Conservation (phyloP, 306 rosid genomes). For the Crotalaria pallida region DNA sequence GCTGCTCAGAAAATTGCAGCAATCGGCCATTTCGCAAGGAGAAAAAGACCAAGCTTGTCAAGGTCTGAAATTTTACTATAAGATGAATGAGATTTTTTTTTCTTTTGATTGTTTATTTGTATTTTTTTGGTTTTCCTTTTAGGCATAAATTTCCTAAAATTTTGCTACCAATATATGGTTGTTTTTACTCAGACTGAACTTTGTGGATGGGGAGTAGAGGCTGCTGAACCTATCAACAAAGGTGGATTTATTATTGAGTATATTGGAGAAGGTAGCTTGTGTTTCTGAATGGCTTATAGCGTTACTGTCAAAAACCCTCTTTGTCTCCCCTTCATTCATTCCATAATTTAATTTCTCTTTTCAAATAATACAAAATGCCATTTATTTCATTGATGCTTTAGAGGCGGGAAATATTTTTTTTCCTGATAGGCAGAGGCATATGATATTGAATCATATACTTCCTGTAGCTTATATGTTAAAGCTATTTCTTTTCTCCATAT, state of each 20-base stretch:
- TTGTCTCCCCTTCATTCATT: not conserved
- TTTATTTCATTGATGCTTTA: not conserved
- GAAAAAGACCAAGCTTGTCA: conserved; percentile 66
- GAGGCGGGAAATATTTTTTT: too few species aligned
- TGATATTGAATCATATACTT: not conserved
- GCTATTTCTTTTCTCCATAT: not conserved
- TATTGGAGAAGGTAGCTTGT: conserved; percentile 79
- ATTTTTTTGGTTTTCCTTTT: not conserved
- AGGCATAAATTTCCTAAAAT: not conserved
- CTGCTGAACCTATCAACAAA: conserved; percentile 58
- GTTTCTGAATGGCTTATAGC: not conserved
- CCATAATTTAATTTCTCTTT: not conserved
- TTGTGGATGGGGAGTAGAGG: conserved; percentile 99
- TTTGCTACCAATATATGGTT: not conserved
- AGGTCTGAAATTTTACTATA: conserved; percentile 42
- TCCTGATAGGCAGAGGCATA: too few species aligned
- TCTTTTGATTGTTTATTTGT: not conserved
- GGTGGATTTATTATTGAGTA: conserved; percentile 82
- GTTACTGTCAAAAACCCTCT: not conserved
- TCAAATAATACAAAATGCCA: not conserved
- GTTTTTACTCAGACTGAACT: conserved; percentile 59
- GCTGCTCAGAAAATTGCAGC: conserved; percentile 69
- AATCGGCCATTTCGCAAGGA: conserved; percentile 95
- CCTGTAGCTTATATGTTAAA: not conserved
- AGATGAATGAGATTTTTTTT: not conserved